phyloP scores from a whole-genome alignment of 2,329 filamentous ascomycete species.

The Dactylellina haptotyla region DNA sequence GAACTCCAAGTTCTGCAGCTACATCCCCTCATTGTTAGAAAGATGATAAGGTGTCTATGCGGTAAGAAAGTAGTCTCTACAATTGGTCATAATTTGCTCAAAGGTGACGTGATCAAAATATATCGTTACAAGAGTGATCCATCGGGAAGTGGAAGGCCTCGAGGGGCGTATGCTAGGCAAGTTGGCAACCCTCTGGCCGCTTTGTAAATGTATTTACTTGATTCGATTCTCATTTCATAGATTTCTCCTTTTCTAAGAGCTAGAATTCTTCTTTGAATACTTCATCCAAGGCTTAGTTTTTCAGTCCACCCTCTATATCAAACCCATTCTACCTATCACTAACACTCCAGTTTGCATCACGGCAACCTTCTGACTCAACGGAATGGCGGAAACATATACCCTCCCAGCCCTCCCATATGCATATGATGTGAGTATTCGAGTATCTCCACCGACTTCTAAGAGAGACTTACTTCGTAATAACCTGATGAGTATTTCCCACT shows the following conservation, averaged over 20 bases:
- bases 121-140: no score
- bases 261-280: neutral
- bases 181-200: neutral
- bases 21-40: neutral
- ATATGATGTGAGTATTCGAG: constrained; percentile 71
- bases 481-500: neutral
- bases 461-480: no score
- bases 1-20: neutral
- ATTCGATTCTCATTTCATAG: no score
- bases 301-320: neutral
- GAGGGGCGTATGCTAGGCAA: neutral
- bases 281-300: neutral
- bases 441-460: neutral
- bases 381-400: constrained; percentile 63
- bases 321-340: no score
- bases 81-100: constrained; percentile 44
- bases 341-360: no score
- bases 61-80: neutral
- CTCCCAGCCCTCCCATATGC: constrained; percentile 75
- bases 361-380: neutral
- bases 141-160: no score
- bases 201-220: neutral
- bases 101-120: constrained; percentile 17
- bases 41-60: neutral
- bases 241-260: neutral